Percentiles rank a stretch among this genome's conserved stretches.
Conservation (phyloP, 176 grass and related monocot genomes). For the Raddia guianensis region DNA sequence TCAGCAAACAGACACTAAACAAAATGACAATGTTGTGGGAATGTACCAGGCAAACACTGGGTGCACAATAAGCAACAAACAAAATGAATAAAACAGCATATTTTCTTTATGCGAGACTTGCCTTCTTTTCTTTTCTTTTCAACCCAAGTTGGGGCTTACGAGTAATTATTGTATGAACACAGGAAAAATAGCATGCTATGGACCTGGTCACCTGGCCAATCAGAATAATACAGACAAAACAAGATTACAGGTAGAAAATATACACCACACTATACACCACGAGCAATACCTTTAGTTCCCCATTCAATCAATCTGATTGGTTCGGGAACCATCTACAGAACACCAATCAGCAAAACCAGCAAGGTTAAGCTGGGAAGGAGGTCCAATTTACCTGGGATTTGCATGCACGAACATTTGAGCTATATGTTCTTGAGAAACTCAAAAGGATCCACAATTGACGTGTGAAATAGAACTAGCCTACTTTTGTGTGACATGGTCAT, state of each 20-base stretch:
- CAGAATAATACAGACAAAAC: conserved; percentile 35
- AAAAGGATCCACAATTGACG: conserved; percentile 25
- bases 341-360: neutral
- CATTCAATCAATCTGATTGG: conserved; percentile 22
- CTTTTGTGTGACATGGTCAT: conserved; percentile 34
- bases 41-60: neutral
- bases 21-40: neutral
- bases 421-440: conserved; percentile 12
- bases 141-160: conserved; percentile 20
- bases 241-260: conserved; percentile 46
- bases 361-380: conserved; percentile 11
- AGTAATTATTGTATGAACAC: conserved; percentile 31
- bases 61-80: conserved; percentile 6
- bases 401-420: conserved; percentile 8
- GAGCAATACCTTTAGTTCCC: conserved; percentile 38
- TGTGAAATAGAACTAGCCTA: conserved; percentile 46
- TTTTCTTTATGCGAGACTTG: conserved; percentile 29
- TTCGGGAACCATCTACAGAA: conserved; percentile 5
- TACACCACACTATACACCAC: conserved; percentile 53
- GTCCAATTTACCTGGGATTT: conserved; percentile 11
- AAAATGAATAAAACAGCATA: neutral
- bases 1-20: neutral
- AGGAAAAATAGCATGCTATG: conserved; percentile 39
- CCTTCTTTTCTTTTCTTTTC: neutral
- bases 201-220: conserved; percentile 40